Evolutionary conservation across 2,329 filamentous ascomycete species (phyloP), one percentile per base, ranked within the genome.

Genomic region (Claviceps sp.): DNA sequence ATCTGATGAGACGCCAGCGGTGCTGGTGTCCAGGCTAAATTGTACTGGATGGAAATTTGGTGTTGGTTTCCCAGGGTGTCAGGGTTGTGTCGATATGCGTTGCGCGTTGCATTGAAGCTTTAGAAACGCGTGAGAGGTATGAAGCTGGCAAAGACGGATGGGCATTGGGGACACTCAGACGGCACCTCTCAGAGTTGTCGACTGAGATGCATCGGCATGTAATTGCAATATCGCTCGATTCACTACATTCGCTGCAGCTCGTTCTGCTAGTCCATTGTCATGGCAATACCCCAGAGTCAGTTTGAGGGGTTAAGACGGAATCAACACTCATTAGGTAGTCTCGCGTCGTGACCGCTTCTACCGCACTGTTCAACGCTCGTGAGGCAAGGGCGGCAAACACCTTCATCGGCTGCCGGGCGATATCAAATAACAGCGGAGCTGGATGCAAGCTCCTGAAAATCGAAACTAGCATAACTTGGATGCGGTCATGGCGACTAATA

Each of bases 1-100:
- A 64, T 40, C 13, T 67, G 3, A 57, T 54, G 1, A 66, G 13
- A 65, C 63, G 13, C 54, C 56, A 2, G 54, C 62, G 38, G 56
- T 63, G 2, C 7, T 61, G 2, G 43, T 54, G 1, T 59, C 61
- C 6, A 61, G 65, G 26, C 45, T 63, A 40, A 51, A 56, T 14
- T 57, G 57, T 34, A 62, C 64, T 0, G 63, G 62, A 1, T 58
- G 54, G 49, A 62, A 61, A 30, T 45, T 63, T 9, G 36, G 18
- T 1, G 18, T 18, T 18, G 18, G 18, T 30, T 30, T 30, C 7
- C 6, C 26, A 30, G 8, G 26, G 26, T 30, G 1, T 2, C 26
- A 30, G 26, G 7, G 1, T 30, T 30, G 7, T 30, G 26, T 30
- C 26, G 7, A 30, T 30, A 8, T 30, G 26, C 26, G 7, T 30